Conservation (phyloP, 768 basidiomycete genomes). For the Russula compacta region DNA sequence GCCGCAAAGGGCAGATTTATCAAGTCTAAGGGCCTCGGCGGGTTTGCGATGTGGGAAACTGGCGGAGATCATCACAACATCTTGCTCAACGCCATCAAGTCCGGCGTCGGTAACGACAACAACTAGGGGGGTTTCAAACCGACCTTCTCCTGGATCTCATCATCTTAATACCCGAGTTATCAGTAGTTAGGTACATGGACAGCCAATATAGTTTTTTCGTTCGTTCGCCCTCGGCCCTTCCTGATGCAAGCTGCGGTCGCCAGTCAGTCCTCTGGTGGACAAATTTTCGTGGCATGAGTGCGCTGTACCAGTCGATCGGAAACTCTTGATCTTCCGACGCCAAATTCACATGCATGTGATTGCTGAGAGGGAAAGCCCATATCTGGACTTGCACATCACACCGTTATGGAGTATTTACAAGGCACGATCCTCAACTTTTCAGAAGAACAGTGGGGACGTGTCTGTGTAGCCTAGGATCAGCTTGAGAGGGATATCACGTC, state of each 20-base stretch:
- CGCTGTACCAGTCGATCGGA: too few relatives aligned
- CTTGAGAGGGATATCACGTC: too few relatives aligned
- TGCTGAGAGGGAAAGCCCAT: too few relatives aligned
- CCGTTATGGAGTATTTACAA: too few relatives aligned
- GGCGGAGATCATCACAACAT: slow-evolving; percentile 36
- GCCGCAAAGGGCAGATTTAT: slow-evolving; percentile 39
- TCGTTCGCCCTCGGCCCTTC: not conserved
- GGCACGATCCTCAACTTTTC: too few relatives aligned
- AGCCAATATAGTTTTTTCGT: not conserved
- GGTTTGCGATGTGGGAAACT: slow-evolving; percentile 39
- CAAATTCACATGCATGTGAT: too few relatives aligned
- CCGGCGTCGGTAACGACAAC: slow-evolving; percentile 1
- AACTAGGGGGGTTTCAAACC: not conserved
- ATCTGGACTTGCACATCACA: too few relatives aligned
- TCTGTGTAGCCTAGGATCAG: not conserved
- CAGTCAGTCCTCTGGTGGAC: not conserved
- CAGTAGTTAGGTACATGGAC: not conserved
- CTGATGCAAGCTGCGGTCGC: not conserved
- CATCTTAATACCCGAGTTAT: not conserved
- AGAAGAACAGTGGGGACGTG: not conserved
- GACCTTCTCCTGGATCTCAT: not conserved
- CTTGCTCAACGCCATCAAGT: slow-evolving; percentile 29
- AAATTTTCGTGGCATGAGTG: too few relatives aligned
- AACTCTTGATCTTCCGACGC: too few relatives aligned
- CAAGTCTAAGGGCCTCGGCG: slow-evolving; percentile 26